Conservation (phyloP, 2,329 filamentous ascomycete species). For the Lojkania enalia region DNA sequence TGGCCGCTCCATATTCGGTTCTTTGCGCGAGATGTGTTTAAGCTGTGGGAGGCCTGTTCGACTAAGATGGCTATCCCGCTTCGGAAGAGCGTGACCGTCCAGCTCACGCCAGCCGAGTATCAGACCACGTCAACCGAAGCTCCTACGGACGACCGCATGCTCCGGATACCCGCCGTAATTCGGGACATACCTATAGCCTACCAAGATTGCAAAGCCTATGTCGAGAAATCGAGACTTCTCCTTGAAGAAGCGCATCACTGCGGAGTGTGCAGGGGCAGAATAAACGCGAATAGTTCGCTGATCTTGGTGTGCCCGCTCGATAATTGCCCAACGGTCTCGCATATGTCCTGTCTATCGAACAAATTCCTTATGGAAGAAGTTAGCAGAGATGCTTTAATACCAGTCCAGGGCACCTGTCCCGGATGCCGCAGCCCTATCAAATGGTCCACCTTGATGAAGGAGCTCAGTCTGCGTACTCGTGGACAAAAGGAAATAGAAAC, state of each 20-base stretch:
- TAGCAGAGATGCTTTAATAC: conserved; percentile 58
- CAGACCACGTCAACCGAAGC: conserved; percentile 22
- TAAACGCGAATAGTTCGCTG: conserved; percentile 46
- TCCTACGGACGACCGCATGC: conserved; percentile 3
- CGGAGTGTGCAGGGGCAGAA: conserved; percentile 51
- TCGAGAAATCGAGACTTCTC: conserved; percentile 54
- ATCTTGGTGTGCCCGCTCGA: conserved; percentile 57
- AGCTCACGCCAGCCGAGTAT: conserved; percentile 35
- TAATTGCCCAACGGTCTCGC: conserved; percentile 54
- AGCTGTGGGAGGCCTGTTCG: conserved; percentile 65
- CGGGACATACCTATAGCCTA: conserved; percentile 58
- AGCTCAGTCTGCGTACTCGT: conserved; percentile 73
- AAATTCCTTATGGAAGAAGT: conserved; percentile 53
- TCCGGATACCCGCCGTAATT: conserved; percentile 34
- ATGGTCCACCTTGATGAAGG: conserved; percentile 82
- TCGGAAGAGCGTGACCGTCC: conserved; percentile 32
- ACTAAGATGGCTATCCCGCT: conserved; percentile 29
- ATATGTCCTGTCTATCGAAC: conserved; percentile 60
- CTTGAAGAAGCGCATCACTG: conserved; percentile 44
- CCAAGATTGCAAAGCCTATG: conserved; percentile 50
- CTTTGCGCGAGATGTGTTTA: conserved; percentile 70
- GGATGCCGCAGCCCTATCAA: conserved; percentile 63
- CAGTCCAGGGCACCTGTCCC: conserved; percentile 71
- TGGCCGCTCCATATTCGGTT: conserved; percentile 86
- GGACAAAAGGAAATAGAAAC: conserved; percentile 71